Evolutionary conservation across 495 filamentous ascomycete genomes (phyloP).

Genomic region (Aspergillus funiculosus): DNA sequence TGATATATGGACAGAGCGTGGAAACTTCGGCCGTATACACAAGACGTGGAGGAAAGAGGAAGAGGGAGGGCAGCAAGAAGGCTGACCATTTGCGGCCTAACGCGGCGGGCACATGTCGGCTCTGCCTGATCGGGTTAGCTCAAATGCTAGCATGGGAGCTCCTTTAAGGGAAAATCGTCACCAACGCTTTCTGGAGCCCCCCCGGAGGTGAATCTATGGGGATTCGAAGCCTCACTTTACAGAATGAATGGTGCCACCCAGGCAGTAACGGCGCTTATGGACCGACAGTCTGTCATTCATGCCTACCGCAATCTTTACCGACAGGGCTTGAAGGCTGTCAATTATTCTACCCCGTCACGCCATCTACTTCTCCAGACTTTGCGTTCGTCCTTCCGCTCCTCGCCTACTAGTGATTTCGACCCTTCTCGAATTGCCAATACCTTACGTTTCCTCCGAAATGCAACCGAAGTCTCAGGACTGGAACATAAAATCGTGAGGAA

Average conservation of each 20-base stretch:
- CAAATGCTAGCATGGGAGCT: background rate
- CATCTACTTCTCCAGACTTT: conserved; percentile 59
- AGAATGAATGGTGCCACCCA: conserved; percentile 13
- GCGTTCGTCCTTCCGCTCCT: conserved; percentile 64
- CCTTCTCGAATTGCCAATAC: conserved; percentile 62
- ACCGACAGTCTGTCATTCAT: conserved; percentile 48
- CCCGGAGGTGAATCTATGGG: too few species aligned
- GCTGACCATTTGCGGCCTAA: conserved; percentile 26
- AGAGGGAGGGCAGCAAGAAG: conserved; percentile 11
- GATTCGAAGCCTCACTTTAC: background rate
- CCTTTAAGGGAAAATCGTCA: background rate
- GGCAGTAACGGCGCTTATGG: conserved; percentile 11
- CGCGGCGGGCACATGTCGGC: conserved; percentile 13
- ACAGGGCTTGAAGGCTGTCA: conserved; percentile 66
- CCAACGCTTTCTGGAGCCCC: too few species aligned
- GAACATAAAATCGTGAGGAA: conserved; percentile 82
- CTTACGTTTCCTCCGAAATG: conserved; percentile 66
- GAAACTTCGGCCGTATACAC: conserved; percentile 4
- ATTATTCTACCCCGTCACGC: conserved; percentile 72
- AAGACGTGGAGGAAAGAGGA: conserved; percentile 1
- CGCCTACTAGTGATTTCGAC: conserved; percentile 48
- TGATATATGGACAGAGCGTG: too few species aligned
- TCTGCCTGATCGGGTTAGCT: conserved; percentile 17
- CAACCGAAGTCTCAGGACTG: conserved; percentile 57
- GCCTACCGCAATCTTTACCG: conserved; percentile 79